phyloP scores from a whole-genome alignment of 306 rosid species.

The Rosa persica region DNA sequence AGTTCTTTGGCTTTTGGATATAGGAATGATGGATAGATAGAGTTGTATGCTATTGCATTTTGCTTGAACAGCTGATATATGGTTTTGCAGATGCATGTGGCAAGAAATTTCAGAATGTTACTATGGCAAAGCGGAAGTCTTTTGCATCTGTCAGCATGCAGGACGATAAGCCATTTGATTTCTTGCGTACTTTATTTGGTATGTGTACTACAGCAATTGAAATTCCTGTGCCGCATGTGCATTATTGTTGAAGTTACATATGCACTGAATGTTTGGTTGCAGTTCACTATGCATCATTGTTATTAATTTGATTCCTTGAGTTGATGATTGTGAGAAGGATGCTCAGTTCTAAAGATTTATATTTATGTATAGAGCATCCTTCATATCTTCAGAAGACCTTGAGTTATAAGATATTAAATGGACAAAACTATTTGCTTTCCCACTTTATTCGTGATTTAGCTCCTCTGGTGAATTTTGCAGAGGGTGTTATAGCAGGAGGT shows the following conservation, averaged over 20 bases:
- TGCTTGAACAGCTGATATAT: conserved; percentile 32
- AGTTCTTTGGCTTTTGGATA: too few relatives aligned
- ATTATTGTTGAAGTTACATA: neutral
- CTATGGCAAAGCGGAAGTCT: conserved; percentile 41
- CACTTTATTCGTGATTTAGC: conserved; percentile 28
- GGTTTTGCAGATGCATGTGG: conserved; percentile 60
- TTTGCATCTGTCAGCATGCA: conserved; percentile 72
- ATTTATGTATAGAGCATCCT: neutral
- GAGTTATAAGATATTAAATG: neutral
- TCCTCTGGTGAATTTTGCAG: conserved; percentile 55
- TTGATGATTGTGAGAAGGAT: neutral
- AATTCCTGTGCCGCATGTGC: too few relatives aligned
- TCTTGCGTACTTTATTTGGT: conserved; percentile 82
- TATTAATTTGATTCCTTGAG: neutral
- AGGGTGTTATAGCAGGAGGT: conserved; percentile 92
- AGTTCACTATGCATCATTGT: conserved; percentile 18
- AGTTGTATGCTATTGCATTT: conserved; percentile 19
- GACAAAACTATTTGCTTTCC: neutral
- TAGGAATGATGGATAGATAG: too few relatives aligned
- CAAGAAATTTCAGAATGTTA: conserved; percentile 38
- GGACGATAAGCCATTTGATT: conserved; percentile 76
- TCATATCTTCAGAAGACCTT: neutral
- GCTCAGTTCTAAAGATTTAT: neutral
- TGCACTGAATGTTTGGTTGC: neutral
- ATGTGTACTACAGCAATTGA: conserved; percentile 17